A percentile compares a stretch with the other conserved stretches of the same genome.
Conservation (phyloP, 768 basidiomycete genomes). For the Galerina marginata region DNA sequence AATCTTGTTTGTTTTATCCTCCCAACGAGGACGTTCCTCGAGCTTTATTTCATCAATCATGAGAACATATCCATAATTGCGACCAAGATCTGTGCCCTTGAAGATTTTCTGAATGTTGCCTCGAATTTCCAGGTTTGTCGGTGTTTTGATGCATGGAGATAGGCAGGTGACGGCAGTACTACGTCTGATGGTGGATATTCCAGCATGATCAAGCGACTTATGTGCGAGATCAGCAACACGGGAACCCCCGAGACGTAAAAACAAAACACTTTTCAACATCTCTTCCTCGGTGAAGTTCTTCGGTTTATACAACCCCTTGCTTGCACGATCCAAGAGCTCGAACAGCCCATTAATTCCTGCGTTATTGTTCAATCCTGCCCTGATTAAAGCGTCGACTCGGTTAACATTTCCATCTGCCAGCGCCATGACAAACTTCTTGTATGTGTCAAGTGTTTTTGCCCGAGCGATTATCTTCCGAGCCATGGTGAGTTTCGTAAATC, state of each 20-base stretch:
- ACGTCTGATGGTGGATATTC: no score
- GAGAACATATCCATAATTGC: background rate
- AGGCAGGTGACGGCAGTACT: no score
- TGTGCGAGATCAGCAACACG: constrained; percentile 18
- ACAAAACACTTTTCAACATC: constrained; percentile 17
- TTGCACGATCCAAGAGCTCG: constrained; percentile 11
- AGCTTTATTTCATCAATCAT: constrained; percentile 23
- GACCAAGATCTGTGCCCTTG: no score
- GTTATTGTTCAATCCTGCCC: constrained; percentile 1
- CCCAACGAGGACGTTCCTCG: constrained; percentile 20
- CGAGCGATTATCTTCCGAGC: constrained; percentile 19
- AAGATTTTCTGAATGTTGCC: no score
- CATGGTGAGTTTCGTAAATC: constrained; percentile 16
- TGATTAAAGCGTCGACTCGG: constrained; percentile 20
- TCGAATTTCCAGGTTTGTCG: no score
- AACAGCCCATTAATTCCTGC: constrained; percentile 17
- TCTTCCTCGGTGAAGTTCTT: constrained; percentile 29
- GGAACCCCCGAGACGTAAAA: constrained; percentile 24
- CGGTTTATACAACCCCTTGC: constrained; percentile 22
- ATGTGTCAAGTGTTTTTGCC: constrained; percentile 13
- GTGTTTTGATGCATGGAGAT: no score
- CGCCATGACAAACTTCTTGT: constrained; percentile 25
- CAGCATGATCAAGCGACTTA: constrained; percentile 6
- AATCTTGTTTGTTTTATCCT: constrained; percentile 22
- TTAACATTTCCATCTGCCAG: constrained; percentile 20